Percentiles rank a stretch among this genome's conserved stretches.
These are phyloP conservation scores for Candida labiduridarum DNA, from an alignment of 1,139 yeast genomes.

Conservation along the genomic window DNA sequence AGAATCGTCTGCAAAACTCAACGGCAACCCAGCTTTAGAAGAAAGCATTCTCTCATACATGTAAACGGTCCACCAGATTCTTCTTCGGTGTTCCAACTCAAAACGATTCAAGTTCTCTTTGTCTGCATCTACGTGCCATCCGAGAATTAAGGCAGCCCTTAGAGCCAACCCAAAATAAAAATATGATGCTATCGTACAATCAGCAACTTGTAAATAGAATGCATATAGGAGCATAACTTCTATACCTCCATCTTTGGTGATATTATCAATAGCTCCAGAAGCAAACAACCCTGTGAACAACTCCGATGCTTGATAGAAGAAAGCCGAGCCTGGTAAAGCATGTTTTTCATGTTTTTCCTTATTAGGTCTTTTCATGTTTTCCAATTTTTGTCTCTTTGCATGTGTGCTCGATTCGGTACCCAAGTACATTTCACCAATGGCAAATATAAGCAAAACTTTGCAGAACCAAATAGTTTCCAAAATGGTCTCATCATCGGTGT, in stretches of 20 bases:
- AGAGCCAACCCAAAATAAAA: slow-evolving; percentile 80
- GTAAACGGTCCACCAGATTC: slow-evolving; percentile 92
- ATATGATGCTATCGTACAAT: slow-evolving; percentile 80
- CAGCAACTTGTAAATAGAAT: slow-evolving; percentile 82
- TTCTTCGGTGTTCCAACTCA: slow-evolving; percentile 76
- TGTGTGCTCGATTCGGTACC: slow-evolving; percentile 63
- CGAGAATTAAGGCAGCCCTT: slow-evolving; percentile 71
- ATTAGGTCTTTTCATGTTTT: slow-evolving; percentile 38
- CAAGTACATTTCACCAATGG: slow-evolving; percentile 83
- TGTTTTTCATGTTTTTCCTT: slow-evolving; percentile 23
- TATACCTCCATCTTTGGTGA: slow-evolving; percentile 79
- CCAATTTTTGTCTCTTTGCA: slow-evolving; percentile 33
- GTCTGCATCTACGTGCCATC: slow-evolving; percentile 85
- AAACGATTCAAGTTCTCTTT: slow-evolving; percentile 62
- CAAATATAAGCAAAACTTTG: slow-evolving; percentile 71
- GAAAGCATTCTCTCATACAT: slow-evolving; percentile 87
- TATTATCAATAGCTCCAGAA: slow-evolving; percentile 76
- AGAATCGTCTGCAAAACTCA: slow-evolving; percentile 77
- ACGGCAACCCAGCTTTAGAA: slow-evolving; percentile 82
- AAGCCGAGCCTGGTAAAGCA: slow-evolving; percentile 74
- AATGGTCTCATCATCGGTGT: slow-evolving; percentile 57
- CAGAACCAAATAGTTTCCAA: slow-evolving; percentile 82
- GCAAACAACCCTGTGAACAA: slow-evolving; percentile 75
- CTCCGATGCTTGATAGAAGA: slow-evolving; percentile 75
- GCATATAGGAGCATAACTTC: slow-evolving; percentile 79